Evolutionary conservation across 2,329 filamentous ascomycete species (phyloP).

Genomic region (Epichloe sylvatica): DNA sequence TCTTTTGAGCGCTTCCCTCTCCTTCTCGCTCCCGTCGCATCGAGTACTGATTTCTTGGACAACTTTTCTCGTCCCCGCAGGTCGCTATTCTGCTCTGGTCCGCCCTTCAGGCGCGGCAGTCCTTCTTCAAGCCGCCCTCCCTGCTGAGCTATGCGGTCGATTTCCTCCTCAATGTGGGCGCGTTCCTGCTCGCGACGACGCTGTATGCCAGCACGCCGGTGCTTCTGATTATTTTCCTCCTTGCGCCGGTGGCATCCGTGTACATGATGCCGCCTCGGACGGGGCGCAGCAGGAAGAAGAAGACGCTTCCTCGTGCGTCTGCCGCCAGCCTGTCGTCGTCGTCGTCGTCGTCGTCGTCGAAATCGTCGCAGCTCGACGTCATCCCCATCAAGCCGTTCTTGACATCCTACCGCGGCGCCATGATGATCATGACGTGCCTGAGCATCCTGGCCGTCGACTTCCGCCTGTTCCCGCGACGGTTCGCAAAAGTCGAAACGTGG

Average conservation of each 20-base stretch:
- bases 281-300: slow-evolving; percentile 14
- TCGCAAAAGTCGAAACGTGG: slow-evolving; percentile 98
- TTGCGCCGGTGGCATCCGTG: slow-evolving; percentile 55
- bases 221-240: slow-evolving; percentile 59
- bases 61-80: slow-evolving; percentile 29
- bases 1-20: background rate
- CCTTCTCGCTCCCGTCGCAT: background rate
- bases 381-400: slow-evolving; percentile 83
- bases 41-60: background rate
- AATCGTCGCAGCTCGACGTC: slow-evolving; percentile 17
- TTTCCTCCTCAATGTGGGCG: slow-evolving; percentile 74
- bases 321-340: background rate
- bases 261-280: slow-evolving; percentile 36
- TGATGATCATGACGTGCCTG: slow-evolving; percentile 81
- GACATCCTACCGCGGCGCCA: slow-evolving; percentile 76
- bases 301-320: background rate
- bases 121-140: slow-evolving; percentile 68
- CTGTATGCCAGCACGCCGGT: slow-evolving; percentile 65
- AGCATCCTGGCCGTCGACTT: slow-evolving; percentile 98
- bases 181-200: slow-evolving; percentile 72
- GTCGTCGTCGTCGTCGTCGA: background rate
- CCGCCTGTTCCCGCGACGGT: slow-evolving; percentile 77
- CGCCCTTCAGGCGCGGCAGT: slow-evolving; percentile 67
- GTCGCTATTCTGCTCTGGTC: slow-evolving; percentile 78
- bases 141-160: slow-evolving; percentile 57